Percentiles rank a stretch among this genome's conserved stretches.
phyloP scores from a whole-genome alignment of 331 rosid genomes.

The Quercus lobata region DNA sequence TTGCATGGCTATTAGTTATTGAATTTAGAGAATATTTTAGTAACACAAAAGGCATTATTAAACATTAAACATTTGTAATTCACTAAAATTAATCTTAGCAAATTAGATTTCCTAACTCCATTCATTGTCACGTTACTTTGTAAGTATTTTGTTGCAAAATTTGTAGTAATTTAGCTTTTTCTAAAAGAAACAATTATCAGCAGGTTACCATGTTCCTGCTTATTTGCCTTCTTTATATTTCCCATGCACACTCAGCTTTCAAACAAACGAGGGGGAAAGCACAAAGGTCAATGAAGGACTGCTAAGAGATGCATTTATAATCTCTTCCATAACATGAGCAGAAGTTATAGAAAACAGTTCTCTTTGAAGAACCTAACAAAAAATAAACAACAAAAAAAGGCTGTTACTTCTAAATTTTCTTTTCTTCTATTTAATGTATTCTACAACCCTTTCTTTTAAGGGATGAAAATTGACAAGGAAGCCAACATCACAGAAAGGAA shows the following conservation, averaged over 20 bases:
- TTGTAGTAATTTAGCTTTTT: too few species aligned
- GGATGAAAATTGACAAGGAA: not conserved
- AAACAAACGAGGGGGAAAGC: not conserved
- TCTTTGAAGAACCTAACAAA: constrained; percentile 15
- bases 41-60: too few species aligned
- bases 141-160: too few species aligned
- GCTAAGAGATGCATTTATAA: not conserved
- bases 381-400: constrained; percentile 8
- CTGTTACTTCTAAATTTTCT: constrained; percentile 15
- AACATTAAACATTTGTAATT: too few species aligned
- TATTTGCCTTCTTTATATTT: not conserved
- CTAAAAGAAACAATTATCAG: not conserved
- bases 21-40: too few species aligned
- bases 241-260: not conserved
- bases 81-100: too few species aligned
- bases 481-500: constrained; percentile 39
- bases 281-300: not conserved
- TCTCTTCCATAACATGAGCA: constrained; percentile 16
- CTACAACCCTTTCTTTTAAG: constrained; percentile 24
- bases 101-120: too few species aligned
- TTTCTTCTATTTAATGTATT: constrained; percentile 27
- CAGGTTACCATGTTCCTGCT: not conserved
- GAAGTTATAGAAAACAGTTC: constrained; percentile 9
- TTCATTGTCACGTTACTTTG: too few species aligned
- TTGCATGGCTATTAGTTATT: too few species aligned